Evolutionary conservation across 2,329 filamentous ascomycete genomes (phyloP), one percentile per base, ranked within the genome.

Genomic region (Monosporascus sp.): DNA sequence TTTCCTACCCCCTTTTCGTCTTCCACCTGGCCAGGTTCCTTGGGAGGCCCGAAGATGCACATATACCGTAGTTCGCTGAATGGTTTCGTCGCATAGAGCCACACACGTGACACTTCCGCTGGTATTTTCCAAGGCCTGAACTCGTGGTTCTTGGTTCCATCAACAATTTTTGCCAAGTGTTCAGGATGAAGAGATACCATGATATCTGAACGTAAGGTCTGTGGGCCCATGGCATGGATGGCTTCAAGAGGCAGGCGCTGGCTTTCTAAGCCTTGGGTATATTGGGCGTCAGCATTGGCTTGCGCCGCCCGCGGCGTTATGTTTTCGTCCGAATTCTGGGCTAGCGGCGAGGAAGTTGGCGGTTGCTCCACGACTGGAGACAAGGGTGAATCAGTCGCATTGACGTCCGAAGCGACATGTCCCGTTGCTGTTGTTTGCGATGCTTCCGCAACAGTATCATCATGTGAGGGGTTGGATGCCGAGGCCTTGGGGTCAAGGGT

Each of bases 141-240:
- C 50, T 86, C 74, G 61, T 85, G 76, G 51, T 81, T 73, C 51
- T 79, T 78, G 3, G 66, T 70, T 2, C 81, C 77, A 9, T 72
- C 65, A 9, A 77, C 59, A 36, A 87, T 79, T 14, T 73, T 65
- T 7, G 69, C 62, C n/a, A 83, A 72, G 2, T 76, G 72, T 7
- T 75, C 83, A 0, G 86, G 76, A 0, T 87, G 86, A 0, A 89
- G 77, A 0, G 75, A 71, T 11, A 80, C 67, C 49, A 74, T 66
- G 17, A 70, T 74, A 11, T 74, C 69, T 51, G 72, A 72, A 39
- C 73, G 72, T 37, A 72, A 68, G 7, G 77, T 71, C 56, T 80
- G 74, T 15, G 66, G 65, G 0, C 66, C 67, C 14, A 67, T 59
- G 57, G 68, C 50, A 60, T 61, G 60, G 18, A 68, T 62, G 50